Evolutionary conservation across 2,329 filamentous ascomycete species (phyloP).

Genomic region (Aaosphaeria pasadenensis): DNA sequence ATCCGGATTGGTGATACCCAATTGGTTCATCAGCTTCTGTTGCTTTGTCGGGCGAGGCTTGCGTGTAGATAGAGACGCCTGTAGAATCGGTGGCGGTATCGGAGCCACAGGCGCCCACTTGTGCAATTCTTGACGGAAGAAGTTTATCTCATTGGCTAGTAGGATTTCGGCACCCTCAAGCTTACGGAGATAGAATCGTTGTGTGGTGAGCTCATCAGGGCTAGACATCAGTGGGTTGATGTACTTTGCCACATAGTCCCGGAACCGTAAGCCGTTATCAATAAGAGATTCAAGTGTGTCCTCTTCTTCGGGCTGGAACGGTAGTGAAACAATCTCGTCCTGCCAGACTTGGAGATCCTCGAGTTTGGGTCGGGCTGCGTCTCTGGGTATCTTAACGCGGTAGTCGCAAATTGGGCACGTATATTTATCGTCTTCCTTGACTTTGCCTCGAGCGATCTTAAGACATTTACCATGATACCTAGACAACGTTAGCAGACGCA

Average conservation of each 20-base stretch:
- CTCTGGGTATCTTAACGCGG: conserved; percentile 92
- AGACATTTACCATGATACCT: conserved; percentile 98
- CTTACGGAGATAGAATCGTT: conserved; percentile 94
- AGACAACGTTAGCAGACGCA: background rate
- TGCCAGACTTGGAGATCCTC: conserved; percentile 84
- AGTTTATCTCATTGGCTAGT: conserved; percentile 91
- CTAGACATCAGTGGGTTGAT: conserved; percentile 80
- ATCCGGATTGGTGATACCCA: conserved; percentile 86
- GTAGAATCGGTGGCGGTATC: conserved; percentile 77
- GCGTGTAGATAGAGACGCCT: conserved; percentile 84
- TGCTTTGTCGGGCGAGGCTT: conserved; percentile 96
- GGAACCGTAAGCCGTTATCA: conserved; percentile 78
- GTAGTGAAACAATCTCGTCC: conserved; percentile 74
- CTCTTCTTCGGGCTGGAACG: conserved; percentile 96
- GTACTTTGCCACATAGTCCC: conserved; percentile 74
- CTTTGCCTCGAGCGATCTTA: conserved; percentile 95
- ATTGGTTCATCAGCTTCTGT: conserved; percentile 86
- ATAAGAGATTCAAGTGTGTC: conserved; percentile 82
- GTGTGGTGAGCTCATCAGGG: conserved; percentile 80
- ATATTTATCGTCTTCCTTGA: conserved; percentile 98
- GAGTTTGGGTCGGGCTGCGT: conserved; percentile 90
- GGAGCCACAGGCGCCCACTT: conserved; percentile 91
- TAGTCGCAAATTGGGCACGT: conserved; percentile 98
- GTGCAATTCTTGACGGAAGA: conserved; percentile 92
- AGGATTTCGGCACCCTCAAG: conserved; percentile 96